phyloP scores from a whole-genome alignment of 1,284 basidiomycete genomes.

The Athelia psychrophila region DNA sequence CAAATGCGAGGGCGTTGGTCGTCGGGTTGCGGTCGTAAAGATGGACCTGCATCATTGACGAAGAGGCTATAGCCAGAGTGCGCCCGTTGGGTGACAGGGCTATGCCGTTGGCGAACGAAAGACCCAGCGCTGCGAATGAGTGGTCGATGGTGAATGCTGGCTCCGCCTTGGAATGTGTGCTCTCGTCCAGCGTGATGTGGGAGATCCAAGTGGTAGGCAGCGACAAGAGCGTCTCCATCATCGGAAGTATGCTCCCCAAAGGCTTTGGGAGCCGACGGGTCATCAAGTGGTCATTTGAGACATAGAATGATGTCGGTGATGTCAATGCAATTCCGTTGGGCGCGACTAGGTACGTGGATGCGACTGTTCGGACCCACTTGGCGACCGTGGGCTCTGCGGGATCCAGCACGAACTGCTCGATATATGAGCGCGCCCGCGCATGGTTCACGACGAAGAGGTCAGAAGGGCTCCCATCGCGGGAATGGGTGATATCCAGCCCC shows the following conservation, averaged over 20 bases:
- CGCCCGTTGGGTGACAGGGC: constrained; percentile 47
- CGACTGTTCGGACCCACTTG: constrained; percentile 53
- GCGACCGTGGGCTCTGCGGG: constrained; percentile 40
- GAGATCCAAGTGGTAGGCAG: constrained; percentile 59
- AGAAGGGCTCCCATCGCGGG: constrained; percentile 39
- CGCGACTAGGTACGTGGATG: constrained; percentile 51
- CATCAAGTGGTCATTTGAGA: constrained; percentile 68
- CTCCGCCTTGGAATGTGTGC: constrained; percentile 17
- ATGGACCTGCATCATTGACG: constrained; percentile 41
- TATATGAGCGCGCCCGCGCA: constrained; percentile 48
- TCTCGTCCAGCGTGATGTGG: constrained; percentile 43
- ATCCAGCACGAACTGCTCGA: constrained; percentile 61
- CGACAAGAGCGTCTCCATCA: constrained; percentile 52
- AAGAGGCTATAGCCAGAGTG: constrained; percentile 55
- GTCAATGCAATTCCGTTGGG: constrained; percentile 67
- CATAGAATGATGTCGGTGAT: constrained; percentile 58
- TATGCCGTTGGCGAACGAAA: constrained; percentile 70
- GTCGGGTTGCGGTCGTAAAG: constrained; percentile 46
- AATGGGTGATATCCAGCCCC: constrained; percentile 50
- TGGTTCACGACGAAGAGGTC: constrained; percentile 67
- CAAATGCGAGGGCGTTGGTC: constrained; percentile 37
- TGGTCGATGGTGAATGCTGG: constrained; percentile 25
- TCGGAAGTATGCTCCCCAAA: constrained; percentile 46
- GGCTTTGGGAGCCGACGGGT: constrained; percentile 54
- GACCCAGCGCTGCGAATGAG: constrained; percentile 37